Conservation (phyloP, 768 basidiomycete genomes). For the Termitomyces sp. region DNA sequence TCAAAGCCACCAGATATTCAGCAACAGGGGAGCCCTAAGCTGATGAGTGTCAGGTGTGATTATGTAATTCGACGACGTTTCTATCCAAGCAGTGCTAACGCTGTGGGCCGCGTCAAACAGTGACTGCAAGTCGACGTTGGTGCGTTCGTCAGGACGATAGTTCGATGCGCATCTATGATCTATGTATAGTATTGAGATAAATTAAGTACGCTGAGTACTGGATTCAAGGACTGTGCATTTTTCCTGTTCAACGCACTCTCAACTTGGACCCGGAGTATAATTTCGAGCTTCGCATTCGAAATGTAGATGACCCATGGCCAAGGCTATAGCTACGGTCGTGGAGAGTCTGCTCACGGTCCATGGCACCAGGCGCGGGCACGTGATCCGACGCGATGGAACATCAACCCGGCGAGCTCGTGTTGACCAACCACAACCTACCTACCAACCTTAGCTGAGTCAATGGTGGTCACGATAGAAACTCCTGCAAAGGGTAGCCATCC, state of each 20-base stretch:
- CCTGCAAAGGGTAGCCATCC: slow-evolving; percentile 51
- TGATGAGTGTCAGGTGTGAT: too few relatives aligned
- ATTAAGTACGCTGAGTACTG: not conserved
- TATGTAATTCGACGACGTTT: slow-evolving; percentile 1
- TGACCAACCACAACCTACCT: not conserved
- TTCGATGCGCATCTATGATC: not conserved
- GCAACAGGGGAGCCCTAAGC: too few relatives aligned
- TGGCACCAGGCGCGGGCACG: slow-evolving; percentile 23
- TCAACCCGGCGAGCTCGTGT: not conserved
- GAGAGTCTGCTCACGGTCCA: too few relatives aligned
- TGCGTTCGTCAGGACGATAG: not conserved
- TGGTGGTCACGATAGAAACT: slow-evolving; percentile 31
- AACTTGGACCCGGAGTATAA: not conserved
- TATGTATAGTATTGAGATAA: not conserved
- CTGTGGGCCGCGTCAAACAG: too few relatives aligned
- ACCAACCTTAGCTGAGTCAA: not conserved
- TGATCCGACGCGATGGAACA: slow-evolving; percentile 18
- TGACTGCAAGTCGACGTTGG: too few relatives aligned
- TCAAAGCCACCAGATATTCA: slow-evolving; percentile 10
- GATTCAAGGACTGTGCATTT: not conserved
- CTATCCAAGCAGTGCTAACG: not conserved
- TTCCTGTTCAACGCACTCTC: not conserved
- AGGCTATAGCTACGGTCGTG: too few relatives aligned
- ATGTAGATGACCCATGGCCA: too few relatives aligned
- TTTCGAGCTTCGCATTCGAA: too few relatives aligned